Conservation (phyloP, 257 asterid species). For the Nemophila menziesii region DNA sequence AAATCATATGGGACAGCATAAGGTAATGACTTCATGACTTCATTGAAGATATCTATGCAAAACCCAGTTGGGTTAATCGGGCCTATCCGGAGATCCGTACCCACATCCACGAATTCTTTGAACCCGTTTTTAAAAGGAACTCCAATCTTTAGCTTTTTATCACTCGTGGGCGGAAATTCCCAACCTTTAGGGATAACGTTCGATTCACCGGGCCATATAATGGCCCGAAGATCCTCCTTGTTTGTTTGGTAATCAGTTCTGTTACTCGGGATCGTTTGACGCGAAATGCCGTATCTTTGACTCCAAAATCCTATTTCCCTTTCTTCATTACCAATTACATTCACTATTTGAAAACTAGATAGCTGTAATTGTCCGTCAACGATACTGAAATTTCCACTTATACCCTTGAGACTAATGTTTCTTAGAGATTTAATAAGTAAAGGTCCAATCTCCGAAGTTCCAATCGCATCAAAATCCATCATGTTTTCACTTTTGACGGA, state of each 20-base stretch:
- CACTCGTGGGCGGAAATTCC: conserved; percentile 29
- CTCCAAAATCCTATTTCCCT: conserved; percentile 36
- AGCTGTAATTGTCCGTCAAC: conserved; percentile 26
- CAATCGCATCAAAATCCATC: conserved; percentile 27
- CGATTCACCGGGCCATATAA: conserved; percentile 32
- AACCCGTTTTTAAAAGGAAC: conserved; percentile 16
- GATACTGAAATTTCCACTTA: conserved; percentile 35
- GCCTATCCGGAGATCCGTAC: neutral
- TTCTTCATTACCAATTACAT: conserved; percentile 23
- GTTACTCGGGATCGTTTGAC: conserved; percentile 3
- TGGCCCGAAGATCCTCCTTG: neutral
- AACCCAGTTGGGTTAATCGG: conserved; percentile 16
- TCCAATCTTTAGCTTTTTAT: conserved; percentile 24
- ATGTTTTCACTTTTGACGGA: conserved; percentile 3
- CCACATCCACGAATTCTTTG: conserved; percentile 17
- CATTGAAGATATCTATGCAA: conserved; percentile 24
- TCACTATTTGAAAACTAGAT: too few species aligned
- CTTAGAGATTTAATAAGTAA: conserved; percentile 15
- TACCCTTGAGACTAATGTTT: conserved; percentile 19
- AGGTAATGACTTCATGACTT: conserved; percentile 19
- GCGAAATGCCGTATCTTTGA: conserved; percentile 17
- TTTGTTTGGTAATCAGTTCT: conserved; percentile 2
- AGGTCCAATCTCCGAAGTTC: conserved; percentile 26
- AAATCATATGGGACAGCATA: conserved; percentile 21
- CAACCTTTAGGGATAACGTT: conserved; percentile 29